Evolutionary conservation across 768 basidiomycete species (phyloP).

Genomic region (Macrolepiota albuminosa): DNA sequence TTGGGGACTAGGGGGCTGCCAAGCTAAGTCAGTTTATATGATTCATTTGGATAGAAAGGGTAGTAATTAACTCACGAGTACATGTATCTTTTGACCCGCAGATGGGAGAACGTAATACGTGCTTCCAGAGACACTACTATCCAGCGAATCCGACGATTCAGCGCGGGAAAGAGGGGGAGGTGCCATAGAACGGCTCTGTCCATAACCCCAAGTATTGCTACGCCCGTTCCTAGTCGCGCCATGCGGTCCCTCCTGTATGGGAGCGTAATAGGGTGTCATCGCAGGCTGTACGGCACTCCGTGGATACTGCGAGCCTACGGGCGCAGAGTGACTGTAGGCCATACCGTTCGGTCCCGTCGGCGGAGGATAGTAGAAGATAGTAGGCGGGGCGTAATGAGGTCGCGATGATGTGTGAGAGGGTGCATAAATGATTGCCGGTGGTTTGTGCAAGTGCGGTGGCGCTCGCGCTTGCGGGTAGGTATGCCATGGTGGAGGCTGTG

Average conservation of each 20-base stretch:
- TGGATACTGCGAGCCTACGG: slow-evolving; percentile 33
- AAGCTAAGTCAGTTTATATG: not conserved
- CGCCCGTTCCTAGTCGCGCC: slow-evolving; percentile 14
- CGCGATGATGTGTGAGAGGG: slow-evolving; percentile 37
- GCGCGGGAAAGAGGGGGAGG: slow-evolving; percentile 18
- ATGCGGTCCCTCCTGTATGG: slow-evolving; percentile 27
- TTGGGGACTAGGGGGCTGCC: slow-evolving; percentile 37
- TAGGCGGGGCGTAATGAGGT: slow-evolving; percentile 55
- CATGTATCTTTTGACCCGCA: slow-evolving; percentile 70
- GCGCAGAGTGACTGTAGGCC: slow-evolving; percentile 67
- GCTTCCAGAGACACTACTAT: slow-evolving; percentile 55
- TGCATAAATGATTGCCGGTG: slow-evolving; percentile 57
- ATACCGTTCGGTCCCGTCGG: slow-evolving; percentile 54
- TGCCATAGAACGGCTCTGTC: slow-evolving; percentile 22
- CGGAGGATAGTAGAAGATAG: slow-evolving; percentile 52
- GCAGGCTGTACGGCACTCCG: slow-evolving; percentile 30
- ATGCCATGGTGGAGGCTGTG: slow-evolving; percentile 32
- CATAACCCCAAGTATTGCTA: slow-evolving; percentile 20
- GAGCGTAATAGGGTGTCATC: slow-evolving; percentile 26
- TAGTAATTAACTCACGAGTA: slow-evolving; percentile 51
- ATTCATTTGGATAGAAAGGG: not conserved
- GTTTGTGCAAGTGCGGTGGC: slow-evolving; percentile 30
- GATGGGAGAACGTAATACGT: slow-evolving; percentile 74
- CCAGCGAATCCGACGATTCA: slow-evolving; percentile 35
- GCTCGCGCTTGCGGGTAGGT: slow-evolving; percentile 23